Percentiles rank a stretch among this genome's conserved stretches.
These are phyloP conservation scores for Fusarium sp. DNA, from an alignment of 2,329 filamentous ascomycete species.

Conservation along the genomic window DNA sequence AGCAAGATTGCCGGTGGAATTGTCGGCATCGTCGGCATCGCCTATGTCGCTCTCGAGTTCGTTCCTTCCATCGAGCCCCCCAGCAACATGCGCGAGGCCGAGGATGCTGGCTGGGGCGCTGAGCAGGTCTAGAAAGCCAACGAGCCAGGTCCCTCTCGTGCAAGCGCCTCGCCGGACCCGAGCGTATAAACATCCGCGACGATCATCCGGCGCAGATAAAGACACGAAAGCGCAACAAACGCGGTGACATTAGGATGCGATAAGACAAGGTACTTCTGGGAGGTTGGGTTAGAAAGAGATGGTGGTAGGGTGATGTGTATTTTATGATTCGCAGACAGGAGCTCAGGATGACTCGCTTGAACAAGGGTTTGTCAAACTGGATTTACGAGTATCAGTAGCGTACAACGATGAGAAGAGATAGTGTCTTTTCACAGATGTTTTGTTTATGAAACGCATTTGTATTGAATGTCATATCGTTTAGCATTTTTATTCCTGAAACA, in stretches of 20 bases:
- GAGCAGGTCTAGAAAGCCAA: conserved; percentile 70
- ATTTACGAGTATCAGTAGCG: conserved; percentile 19
- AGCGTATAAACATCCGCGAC: conserved; percentile 19
- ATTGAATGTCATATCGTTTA: conserved; percentile 18
- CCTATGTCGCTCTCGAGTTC: conserved; percentile 79
- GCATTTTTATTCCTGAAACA: background rate
- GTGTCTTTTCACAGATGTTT: conserved; percentile 18
- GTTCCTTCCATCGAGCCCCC: conserved; percentile 82
- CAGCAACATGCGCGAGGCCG: conserved; percentile 81
- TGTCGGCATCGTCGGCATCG: conserved; percentile 80
- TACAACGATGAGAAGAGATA: conserved; percentile 24
- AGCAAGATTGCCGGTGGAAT: conserved; percentile 80
- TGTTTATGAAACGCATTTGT: conserved; percentile 1
- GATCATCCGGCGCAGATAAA: conserved; percentile 15
- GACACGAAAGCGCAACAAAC: conserved; percentile 20
- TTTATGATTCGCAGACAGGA: conserved; percentile 25
- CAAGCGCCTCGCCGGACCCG: conserved; percentile 8
- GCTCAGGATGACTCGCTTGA: conserved; percentile 23
- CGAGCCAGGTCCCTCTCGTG: conserved; percentile 1
- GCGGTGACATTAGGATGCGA: conserved; percentile 18
- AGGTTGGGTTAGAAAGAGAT: conserved; percentile 20
- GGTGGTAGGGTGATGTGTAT: conserved; percentile 18
- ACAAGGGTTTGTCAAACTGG: conserved; percentile 11
- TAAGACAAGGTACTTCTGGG: conserved; percentile 4
- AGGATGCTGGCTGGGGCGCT: conserved; percentile 75